Percentiles rank a stretch among this genome's conserved stretches.
Evolutionary conservation across 495 filamentous ascomycete genomes (phyloP).

Genomic region (Articulospora tetracladia): DNA sequence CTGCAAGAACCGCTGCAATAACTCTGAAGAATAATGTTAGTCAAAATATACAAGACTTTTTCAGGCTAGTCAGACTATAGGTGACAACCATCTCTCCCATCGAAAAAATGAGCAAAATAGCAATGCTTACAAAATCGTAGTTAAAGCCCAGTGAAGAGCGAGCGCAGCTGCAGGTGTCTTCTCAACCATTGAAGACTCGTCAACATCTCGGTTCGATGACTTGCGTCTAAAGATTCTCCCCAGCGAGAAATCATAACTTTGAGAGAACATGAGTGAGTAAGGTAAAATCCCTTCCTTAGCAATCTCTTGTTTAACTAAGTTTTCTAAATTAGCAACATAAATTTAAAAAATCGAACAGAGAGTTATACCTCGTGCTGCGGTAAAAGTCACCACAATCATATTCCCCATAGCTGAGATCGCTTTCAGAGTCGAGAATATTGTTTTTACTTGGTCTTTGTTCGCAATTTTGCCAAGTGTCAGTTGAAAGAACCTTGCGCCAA

Average conservation of each 20-base stretch:
- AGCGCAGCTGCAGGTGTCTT: slow-evolving; percentile 31
- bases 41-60: background rate
- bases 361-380: slow-evolving; percentile 7
- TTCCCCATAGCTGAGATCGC: slow-evolving; percentile 9
- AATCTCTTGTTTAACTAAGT: slow-evolving; percentile 32
- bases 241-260: slow-evolving; percentile 13
- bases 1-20: background rate
- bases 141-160: slow-evolving; percentile 33
- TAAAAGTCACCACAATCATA: slow-evolving; percentile 20
- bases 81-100: background rate
- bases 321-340: background rate
- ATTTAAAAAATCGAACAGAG: slow-evolving; percentile 18
- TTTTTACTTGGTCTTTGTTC: background rate
- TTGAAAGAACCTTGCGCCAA: slow-evolving; percentile 1
- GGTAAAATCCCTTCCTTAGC: slow-evolving; percentile 31
- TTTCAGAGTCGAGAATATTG: slow-evolving; percentile 1
- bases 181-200: slow-evolving; percentile 14
- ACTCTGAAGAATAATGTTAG: background rate
- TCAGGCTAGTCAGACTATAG: background rate
- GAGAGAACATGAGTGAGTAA: slow-evolving; percentile 40
- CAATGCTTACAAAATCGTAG: slow-evolving; percentile 4
- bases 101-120: background rate
- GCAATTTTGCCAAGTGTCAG: background rate
- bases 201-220: background rate
- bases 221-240: background rate